Evolutionary conservation across 2,329 filamentous ascomycete genomes (phyloP).

Genomic region (Cladosporium cucumerinum): DNA sequence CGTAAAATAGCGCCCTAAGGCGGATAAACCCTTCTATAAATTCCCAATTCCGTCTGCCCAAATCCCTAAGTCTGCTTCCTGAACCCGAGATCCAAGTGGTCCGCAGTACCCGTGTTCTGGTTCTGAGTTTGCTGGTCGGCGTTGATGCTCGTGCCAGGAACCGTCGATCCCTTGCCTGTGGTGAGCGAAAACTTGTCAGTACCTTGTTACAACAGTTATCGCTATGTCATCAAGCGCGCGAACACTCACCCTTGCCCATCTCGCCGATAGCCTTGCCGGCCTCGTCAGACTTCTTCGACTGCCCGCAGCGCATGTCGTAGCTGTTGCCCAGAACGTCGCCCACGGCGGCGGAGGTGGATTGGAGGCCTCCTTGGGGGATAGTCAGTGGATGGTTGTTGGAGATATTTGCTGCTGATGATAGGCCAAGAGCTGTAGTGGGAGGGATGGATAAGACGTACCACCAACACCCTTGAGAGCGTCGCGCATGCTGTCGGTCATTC

Average conservation of each 20-base stretch:
- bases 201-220: not conserved
- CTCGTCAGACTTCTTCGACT: conserved; percentile 30
- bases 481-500: too few species aligned
- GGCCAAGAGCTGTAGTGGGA: too few species aligned
- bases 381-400: not conserved
- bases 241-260: conserved; percentile 24
- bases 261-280: conserved; percentile 25
- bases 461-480: too few species aligned
- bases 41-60: not conserved
- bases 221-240: not conserved
- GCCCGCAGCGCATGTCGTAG: conserved; percentile 24
- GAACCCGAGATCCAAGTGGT: conserved; percentile 31
- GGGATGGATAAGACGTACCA: too few species aligned
- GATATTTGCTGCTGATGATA: too few species aligned
- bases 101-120: conserved; percentile 29
- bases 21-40: not conserved
- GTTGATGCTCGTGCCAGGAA: conserved; percentile 25
- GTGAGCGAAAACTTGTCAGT: not conserved
- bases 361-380: conserved; percentile 26
- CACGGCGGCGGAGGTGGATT: conserved; percentile 25
- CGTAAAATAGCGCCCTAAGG: not conserved
- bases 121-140: conserved; percentile 29
- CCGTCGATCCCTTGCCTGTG: conserved; percentile 23
- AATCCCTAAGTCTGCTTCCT: conserved; percentile 23
- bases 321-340: conserved; percentile 27